Base-by-base conservation (phyloP, 352 stramenopile species). In the Phytophthora litchii region DNA sequence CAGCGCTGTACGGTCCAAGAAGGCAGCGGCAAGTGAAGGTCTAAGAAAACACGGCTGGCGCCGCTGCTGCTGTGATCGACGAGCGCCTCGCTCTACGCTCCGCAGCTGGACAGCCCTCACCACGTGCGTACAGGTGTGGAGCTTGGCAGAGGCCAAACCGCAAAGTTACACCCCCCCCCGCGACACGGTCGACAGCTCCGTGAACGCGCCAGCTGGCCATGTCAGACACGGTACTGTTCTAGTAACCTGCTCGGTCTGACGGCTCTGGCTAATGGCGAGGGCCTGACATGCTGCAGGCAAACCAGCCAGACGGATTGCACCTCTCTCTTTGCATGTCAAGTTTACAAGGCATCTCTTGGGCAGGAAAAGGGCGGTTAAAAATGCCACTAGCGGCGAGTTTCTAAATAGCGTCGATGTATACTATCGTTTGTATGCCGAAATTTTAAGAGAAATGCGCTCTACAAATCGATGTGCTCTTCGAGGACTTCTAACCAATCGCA, bases 131-230 rank as follows among this genome's bases (percentile, higher is more conserved):
- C 21, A 23, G 23, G 50, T 44, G 20, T 42, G 37, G 35, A 49
- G 53, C 36, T 53, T 14, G 43, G 54, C 25, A 62, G 43, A 62
- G 44, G 43, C n/a, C 54, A 37, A 54, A 23, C 37, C 6, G 19
- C 46, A 35, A 43, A 54, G 19, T 20, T 43, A 48, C 25, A 16
- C 38, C 17, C 12, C 50, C 3, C 20, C 21, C 6, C 47, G 34
- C 34, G 20, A 19, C 36, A 19, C 21, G 3, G 34, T 45, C 47
- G 45, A 16, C 49, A 48, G 7, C 37, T 32, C 17, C 27, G 21
- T 27, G 23, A 27, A 27, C 5, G n/a, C 41, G 14, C 20, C 27
- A 37, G 27, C 27, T 3, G 29, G 21, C 14, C 42, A 14, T 10
- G 23, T 13, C 25, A 48, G 21, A 48, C 42, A 48, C 42, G n/a